Evolutionary conservation across 352 stramenopile species (phyloP), one percentile per base, ranked within the genome.

Genomic region (Globisporangium cylindrosporum): DNA sequence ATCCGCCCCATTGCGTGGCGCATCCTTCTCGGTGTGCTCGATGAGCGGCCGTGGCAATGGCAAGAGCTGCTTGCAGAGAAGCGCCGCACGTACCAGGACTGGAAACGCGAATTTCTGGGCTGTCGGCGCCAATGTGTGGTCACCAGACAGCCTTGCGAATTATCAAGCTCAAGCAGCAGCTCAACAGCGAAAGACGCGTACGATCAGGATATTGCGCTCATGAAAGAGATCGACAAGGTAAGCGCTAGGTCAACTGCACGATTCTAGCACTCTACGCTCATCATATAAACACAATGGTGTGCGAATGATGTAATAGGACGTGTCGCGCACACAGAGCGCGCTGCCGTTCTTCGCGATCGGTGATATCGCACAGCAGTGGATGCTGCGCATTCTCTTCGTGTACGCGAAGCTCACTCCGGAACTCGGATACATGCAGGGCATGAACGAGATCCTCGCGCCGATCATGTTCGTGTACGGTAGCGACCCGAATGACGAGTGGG

Each of bases 361-460:
- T 8, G 70, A 77, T 9, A 82, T 86, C 36, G 74, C 75, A 4
- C 76, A 87, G 59, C 79, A 93, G 59, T 82, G 83, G 68, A 92
- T 94, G 80, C 69, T 88, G 20, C 79, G 77, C 24, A 82, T 91
- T 20, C 66, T 96, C 12, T 94, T 93, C 29, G 70, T 93, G 0
- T 92, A 90, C 62, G 82, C 90, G 15, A 90, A 90, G 65, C 75
- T 91, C 41, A 76, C 98, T 58, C 76, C 85, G 1, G 75, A 91
- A 7, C 78, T 97, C 22, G 89, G 90, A 27, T 98, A 98, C 81
- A 86, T 96, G 61, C 95, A 98, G 74, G 95, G 93, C 46, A 98
- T 98, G 95, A 97, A 98, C 72, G 95, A 98, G 71, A 92, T 98
- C 62, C 77, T 97, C 3, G 94, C 87, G 3, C 92, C 91, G 36